Base-by-base conservation (phyloP, 2,329 filamentous ascomycete genomes). In the Monilinia fructicola region DNA sequence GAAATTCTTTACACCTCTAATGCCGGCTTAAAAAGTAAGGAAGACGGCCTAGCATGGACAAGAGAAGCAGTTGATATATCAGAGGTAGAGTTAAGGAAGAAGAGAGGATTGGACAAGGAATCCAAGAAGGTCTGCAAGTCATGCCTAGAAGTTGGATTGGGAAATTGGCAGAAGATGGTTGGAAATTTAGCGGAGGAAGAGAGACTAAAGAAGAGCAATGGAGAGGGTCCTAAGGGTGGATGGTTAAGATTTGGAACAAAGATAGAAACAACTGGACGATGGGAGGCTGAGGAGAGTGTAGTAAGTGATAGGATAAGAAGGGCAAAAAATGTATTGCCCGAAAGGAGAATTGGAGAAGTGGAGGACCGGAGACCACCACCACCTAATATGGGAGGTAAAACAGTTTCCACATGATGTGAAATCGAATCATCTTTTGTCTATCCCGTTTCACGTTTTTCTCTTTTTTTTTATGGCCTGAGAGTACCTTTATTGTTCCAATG, bases 81-180 rank as follows among this genome's bases (percentile, higher is more conserved):
- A 3, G 93, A 93, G 78, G 83, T 88, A 68, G 87, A 87, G 73
- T 82, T 87, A 16, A 64, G 53, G 53, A 85, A 82, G 71, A 78
- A 78, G 11, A 69, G 66, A 9, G 65, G 54, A 16, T 61, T 76
- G 58, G 67, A 75, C 23, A 67, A 67, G 11, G 53, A 76, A 7
- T 81, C 83, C 5, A 82, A 81, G 71, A 83, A 84, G 69, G 87
- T 85, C 50, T 97, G 93, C 76, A 85, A 85, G 44, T 85, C 94
- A 71, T 97, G 94, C 74, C 83, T 97, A 7, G 81, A 85, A 67
- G 87, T 90, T 2, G 91, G 91, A 0, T 81, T 97, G 1, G 83
- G 85, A 7, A 96, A 97, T 76, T 97, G 93, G 93, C 84, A 85
- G 56, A 84, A 82, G 38, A 98, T 98, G 90, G 88, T 95, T 26